Evolutionary conservation across 1,284 basidiomycete genomes (phyloP).

Genomic region (Boletellus sp.): DNA sequence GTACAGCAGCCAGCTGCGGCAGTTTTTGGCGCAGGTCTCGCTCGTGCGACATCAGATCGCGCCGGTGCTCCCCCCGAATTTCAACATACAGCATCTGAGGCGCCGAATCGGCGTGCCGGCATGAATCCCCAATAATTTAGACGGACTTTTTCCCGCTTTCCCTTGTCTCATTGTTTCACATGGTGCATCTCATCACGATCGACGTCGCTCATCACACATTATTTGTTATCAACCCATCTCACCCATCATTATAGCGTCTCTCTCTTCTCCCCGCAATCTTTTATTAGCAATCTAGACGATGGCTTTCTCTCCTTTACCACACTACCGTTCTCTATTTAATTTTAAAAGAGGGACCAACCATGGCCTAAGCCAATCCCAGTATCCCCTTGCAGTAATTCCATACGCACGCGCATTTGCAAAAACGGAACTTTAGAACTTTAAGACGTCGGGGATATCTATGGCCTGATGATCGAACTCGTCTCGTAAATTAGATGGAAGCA

Average conservation of each 20-base stretch:
- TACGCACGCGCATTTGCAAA: too few species aligned
- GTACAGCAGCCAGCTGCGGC: slow-evolving; percentile 29
- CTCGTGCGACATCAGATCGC: slow-evolving; percentile 30
- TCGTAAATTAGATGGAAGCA: too few species aligned
- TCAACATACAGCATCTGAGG: slow-evolving; percentile 32
- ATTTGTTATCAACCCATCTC: too few species aligned
- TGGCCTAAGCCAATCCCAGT: too few species aligned
- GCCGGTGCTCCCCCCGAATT: slow-evolving; percentile 32
- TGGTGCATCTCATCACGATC: too few species aligned
- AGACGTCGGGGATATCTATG: too few species aligned
- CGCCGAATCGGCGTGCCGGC: slow-evolving; percentile 25
- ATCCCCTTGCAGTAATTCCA: too few species aligned
- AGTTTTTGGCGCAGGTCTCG: slow-evolving; percentile 32
- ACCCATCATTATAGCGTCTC: too few species aligned
- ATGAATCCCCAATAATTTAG: slow-evolving; percentile 4
- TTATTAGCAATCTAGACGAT: background rate
- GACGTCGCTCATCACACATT: too few species aligned
- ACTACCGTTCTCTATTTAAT: background rate
- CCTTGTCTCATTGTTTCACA: background rate
- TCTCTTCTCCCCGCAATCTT: background rate
- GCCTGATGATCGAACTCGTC: too few species aligned
- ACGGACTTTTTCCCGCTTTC: background rate
- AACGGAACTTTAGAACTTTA: too few species aligned
- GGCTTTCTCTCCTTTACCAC: background rate
- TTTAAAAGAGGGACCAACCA: too few species aligned